phyloP scores from a whole-genome alignment of 1,284 basidiomycete genomes.

The Ustilago xerochloae region DNA sequence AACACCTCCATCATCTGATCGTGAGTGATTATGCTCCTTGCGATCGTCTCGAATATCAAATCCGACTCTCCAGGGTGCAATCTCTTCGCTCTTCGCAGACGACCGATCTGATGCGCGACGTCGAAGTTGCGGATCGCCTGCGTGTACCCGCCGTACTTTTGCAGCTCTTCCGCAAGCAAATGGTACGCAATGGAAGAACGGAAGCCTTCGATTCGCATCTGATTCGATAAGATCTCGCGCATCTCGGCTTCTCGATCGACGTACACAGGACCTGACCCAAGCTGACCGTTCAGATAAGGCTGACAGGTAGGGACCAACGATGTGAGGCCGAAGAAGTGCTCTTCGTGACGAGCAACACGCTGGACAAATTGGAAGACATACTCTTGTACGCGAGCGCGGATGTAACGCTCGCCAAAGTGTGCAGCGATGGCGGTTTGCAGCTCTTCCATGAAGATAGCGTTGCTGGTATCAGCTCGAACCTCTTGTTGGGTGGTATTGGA shows the following conservation, averaged over 20 bases:
- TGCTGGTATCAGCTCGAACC: conserved; percentile 72
- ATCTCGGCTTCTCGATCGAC: conserved; percentile 74
- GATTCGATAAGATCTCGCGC: conserved; percentile 77
- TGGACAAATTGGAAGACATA: conserved; percentile 80
- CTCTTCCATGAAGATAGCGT: conserved; percentile 92
- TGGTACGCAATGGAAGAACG: conserved; percentile 77
- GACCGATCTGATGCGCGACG: conserved; percentile 77
- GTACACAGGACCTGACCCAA: conserved; percentile 79
- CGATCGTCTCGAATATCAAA: conserved; percentile 79
- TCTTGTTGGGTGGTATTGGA: conserved; percentile 31
- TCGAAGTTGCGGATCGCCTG: conserved; percentile 77
- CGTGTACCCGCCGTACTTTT: conserved; percentile 30
- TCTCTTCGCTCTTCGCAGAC: conserved; percentile 75
- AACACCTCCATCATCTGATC: conserved; percentile 90
- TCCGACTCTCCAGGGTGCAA: conserved; percentile 77
- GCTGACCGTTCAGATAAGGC: conserved; percentile 68
- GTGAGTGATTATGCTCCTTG: conserved; percentile 71
- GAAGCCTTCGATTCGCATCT: conserved; percentile 83
- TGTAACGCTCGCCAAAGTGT: conserved; percentile 81
- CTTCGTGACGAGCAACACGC: conserved; percentile 81
- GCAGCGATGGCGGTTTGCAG: conserved; percentile 77
- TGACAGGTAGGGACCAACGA: conserved; percentile 75
- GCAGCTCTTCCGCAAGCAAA: conserved; percentile 63
- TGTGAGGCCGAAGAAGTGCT: conserved; percentile 76
- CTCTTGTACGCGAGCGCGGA: conserved; percentile 82